phyloP scores from a whole-genome alignment of 495 filamentous ascomycete species.

The Elaphomyces granulatus region DNA sequence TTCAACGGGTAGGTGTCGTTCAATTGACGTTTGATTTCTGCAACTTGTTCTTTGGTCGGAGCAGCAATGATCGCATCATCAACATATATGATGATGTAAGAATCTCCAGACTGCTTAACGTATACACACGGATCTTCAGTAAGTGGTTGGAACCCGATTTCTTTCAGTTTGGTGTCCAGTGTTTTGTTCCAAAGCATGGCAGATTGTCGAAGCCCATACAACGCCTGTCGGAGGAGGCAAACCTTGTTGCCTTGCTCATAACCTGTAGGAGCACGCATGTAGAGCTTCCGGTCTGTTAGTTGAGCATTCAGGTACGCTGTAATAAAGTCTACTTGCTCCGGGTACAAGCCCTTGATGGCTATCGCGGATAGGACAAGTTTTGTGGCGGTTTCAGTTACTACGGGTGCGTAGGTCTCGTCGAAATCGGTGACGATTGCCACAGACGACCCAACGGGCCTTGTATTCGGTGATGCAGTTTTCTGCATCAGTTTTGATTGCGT shows the following conservation, averaged over 20 bases:
- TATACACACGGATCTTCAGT: conserved; percentile 1
- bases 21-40: conserved; percentile 16
- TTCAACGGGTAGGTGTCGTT: conserved; percentile 17
- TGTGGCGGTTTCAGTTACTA: not conserved
- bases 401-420: conserved; percentile 1
- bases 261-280: not conserved
- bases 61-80: conserved; percentile 2
- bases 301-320: not conserved
- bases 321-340: conserved; percentile 1
- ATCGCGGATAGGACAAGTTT: conserved; percentile 5
- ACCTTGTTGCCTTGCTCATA: not conserved
- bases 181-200: not conserved
- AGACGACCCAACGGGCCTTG: conserved; percentile 1
- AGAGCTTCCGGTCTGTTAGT: not conserved
- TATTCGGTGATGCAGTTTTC: not conserved
- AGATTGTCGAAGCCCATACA: conserved; percentile 1
- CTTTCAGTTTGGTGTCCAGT: not conserved
- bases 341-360: not conserved
- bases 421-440: conserved; percentile 18
- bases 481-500: not conserved
- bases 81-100: conserved; percentile 1
- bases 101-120: not conserved
- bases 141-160: not conserved
- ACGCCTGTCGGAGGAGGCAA: not conserved
- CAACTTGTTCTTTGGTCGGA: conserved; percentile 10